Conservation (phyloP, 2,329 filamentous ascomycete genomes). For the Fusarium odoratissimum region DNA sequence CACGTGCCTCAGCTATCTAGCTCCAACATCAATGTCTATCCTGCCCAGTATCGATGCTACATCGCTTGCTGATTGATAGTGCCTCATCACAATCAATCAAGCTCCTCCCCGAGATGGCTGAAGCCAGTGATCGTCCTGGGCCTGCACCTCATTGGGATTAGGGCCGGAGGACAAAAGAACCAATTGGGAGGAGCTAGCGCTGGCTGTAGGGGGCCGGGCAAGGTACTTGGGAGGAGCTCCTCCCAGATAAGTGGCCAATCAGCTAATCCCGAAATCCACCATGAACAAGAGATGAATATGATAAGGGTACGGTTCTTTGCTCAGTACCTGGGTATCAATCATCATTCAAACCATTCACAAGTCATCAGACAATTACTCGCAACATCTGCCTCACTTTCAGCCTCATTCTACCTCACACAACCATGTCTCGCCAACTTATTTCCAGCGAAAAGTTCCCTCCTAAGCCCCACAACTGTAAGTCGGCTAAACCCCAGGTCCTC, state of each 20-base stretch:
- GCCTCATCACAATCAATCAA: neutral
- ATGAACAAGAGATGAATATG: neutral
- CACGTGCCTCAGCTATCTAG: neutral
- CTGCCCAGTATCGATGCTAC: rapidly evolving
- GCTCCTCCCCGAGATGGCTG: neutral
- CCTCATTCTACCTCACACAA: neutral
- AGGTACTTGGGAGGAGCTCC: conserved; percentile 8
- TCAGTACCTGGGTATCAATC: neutral
- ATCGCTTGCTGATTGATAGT: neutral
- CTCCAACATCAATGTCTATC: too few species aligned
- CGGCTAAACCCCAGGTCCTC: neutral
- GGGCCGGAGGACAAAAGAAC: neutral
- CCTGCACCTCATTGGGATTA: neutral
- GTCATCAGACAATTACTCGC: rapidly evolving
- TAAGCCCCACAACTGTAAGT: conserved; percentile 59
- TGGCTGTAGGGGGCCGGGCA: neutral
- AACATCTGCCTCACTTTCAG: neutral
- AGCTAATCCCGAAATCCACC: neutral
- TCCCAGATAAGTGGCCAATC: neutral
- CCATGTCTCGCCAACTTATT: conserved; percentile 59
- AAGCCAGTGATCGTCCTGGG: neutral
- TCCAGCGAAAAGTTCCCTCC: conserved; percentile 59
- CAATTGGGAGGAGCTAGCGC: conserved; percentile 22
- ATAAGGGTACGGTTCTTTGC: neutral
- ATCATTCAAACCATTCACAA: neutral